These are phyloP conservation scores for Debaryomyces psychrophilus DNA, from an alignment of 1,139 yeast species.

Conservation along the genomic window DNA sequence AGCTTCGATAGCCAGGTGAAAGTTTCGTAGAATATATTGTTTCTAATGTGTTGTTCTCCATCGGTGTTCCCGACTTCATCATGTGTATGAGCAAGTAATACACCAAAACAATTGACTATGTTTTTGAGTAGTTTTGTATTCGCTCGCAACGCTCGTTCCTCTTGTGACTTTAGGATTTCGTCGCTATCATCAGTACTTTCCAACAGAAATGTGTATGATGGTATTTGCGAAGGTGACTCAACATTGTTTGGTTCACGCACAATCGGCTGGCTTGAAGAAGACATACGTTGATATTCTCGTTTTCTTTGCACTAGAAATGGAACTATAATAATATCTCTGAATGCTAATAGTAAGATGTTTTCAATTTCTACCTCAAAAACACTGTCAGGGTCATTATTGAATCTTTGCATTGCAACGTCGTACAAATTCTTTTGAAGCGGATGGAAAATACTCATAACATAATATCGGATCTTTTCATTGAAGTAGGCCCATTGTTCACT, in stretches of 20 bases:
- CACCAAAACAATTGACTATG: constrained; percentile 29
- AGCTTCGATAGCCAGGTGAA: constrained; percentile 23
- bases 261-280: background rate
- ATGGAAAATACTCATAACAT: constrained; percentile 32
- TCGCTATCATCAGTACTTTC: background rate
- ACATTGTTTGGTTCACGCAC: background rate
- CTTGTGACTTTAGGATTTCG: constrained; percentile 10
- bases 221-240: background rate
- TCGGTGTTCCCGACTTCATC: constrained; percentile 23
- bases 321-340: constrained; percentile 33
- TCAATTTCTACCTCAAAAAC: constrained; percentile 33
- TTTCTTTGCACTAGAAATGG: constrained; percentile 33
- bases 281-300: background rate
- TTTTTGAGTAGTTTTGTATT: constrained; percentile 15
- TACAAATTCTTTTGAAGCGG: constrained; percentile 31
- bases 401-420: constrained; percentile 20
- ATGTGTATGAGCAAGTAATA: constrained; percentile 22
- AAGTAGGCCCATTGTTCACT: constrained; percentile 37
- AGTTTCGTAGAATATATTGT: constrained; percentile 22
- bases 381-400: constrained; percentile 10
- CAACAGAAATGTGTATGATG: constrained; percentile 1
- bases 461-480: constrained; percentile 34
- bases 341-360: constrained; percentile 31
- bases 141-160: constrained; percentile 12
- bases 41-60: constrained; percentile 24